Base-by-base conservation (phyloP, 179 eudicot species). In the Spinacia oleracea region DNA sequence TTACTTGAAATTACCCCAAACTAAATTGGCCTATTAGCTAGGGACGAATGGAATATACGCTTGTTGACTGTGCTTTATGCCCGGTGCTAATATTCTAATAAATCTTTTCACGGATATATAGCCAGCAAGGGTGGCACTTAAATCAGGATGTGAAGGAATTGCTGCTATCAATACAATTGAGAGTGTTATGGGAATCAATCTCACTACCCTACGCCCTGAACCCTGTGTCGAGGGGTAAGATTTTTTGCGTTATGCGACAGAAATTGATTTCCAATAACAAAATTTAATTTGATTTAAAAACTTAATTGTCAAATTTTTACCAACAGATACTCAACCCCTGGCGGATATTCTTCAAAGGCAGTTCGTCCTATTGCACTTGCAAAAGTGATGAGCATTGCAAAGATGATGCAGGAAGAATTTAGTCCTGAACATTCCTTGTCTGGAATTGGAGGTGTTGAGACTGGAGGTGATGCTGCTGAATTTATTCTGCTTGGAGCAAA, bases 211-310 rank as follows among this genome's bases (percentile, higher is more conserved):
- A 80, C 96, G 90, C 53, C 99, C 99, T 14, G 99, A 96, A 88
- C 99, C 99, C 79, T 96, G 99, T 80, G 99, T 96, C 16, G 99
- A 96, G 84, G 99, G 99, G 99, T 96, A 77, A 84, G 92, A 43
- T 72, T 72, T 73, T 38, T 71, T 25, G 64, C 81, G 80, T 77
- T 58, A 27, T 68, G 64, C 34, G 35, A 1, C n/a, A 9, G n/a
- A 31, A 4, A 43, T 23, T 65, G 63, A 56, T 1, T 15, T 43
- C 23, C 27, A 45, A 18, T 27, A 40, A 27, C 18, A 60, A 31
- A 18, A 27, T 76, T 51, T 51, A 29, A 1, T 35, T 66, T 15
- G 10, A 29, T 42, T 29, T 70, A 23, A 43, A 16, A 42, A 53
- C 70, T 64, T 34, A 79, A 6, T 48, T 32, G 43, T 4, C 42